A percentile compares a stretch with the other conserved stretches of the same genome.
Evolutionary conservation across 768 basidiomycete genomes (phyloP).

Genomic region (Aureoboletus auriporus): DNA sequence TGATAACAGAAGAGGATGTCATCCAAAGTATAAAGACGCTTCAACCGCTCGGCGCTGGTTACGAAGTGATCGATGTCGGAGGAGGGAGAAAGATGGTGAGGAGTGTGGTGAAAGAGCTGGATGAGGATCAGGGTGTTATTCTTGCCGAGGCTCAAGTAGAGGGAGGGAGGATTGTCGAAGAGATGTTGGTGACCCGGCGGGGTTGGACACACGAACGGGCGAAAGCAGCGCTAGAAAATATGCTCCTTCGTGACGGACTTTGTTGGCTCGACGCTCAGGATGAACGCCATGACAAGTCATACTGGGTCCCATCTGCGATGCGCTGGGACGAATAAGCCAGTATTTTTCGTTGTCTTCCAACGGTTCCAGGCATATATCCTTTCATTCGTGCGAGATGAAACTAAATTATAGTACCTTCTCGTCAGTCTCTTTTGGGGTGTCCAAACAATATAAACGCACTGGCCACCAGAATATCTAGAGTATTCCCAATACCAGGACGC

Average conservation of each 20-base stretch:
- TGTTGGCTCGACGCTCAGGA: conserved; percentile 97
- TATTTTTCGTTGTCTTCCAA: not conserved
- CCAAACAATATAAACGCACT: not conserved
- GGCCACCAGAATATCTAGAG: not conserved
- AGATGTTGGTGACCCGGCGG: conserved; percentile 51
- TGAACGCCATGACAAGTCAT: conserved; percentile 56
- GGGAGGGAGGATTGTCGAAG: conserved; percentile 68
- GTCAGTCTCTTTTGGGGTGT: not conserved
- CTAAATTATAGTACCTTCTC: not conserved
- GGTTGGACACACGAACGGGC: conserved; percentile 83
- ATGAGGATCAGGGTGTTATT: conserved; percentile 83
- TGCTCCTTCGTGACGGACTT: conserved; percentile 84
- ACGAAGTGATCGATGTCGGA: conserved; percentile 76
- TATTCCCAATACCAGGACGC: not conserved
- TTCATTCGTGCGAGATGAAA: not conserved
- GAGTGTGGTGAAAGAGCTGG: conserved; percentile 86
- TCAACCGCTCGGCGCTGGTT: conserved; percentile 87
- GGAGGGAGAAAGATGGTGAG: conserved; percentile 73
- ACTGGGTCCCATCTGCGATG: conserved; percentile 89
- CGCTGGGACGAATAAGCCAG: conserved; percentile 62
- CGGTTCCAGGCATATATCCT: no score
- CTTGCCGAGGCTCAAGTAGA: conserved; percentile 67
- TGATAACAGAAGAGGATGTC: conserved; percentile 83
- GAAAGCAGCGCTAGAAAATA: conserved; percentile 77
- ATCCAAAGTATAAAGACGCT: conserved; percentile 81